Conservation (phyloP, 495 filamentous ascomycete genomes). For the Aspergillus egyptiacus region DNA sequence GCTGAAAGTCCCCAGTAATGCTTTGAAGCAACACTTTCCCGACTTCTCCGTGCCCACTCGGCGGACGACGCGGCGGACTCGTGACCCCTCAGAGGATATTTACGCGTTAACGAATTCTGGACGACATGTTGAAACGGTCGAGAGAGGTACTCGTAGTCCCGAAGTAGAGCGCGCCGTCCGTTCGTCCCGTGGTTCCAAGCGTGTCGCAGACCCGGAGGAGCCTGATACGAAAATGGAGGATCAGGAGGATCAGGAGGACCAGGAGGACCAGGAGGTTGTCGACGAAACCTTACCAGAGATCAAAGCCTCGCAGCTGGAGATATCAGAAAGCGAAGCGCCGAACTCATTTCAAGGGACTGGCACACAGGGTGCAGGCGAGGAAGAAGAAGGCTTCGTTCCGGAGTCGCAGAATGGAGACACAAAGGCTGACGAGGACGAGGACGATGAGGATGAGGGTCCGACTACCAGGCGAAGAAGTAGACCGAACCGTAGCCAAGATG, state of each 20-base stretch:
- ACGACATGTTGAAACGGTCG: conserved; percentile 56
- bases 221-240: conserved; percentile 35
- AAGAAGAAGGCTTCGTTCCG: conserved; percentile 44
- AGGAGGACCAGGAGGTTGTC: conserved; percentile 31
- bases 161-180: conserved; percentile 55
- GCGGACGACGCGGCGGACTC: conserved; percentile 54
- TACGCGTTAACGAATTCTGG: conserved; percentile 71
- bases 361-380: conserved; percentile 25
- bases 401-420: conserved; percentile 45
- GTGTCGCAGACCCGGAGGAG: conserved; percentile 52
- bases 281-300: conserved; percentile 29
- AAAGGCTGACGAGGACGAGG: conserved; percentile 46
- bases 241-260: too few species aligned
- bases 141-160: conserved; percentile 60
- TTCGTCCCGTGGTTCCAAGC: conserved; percentile 46
- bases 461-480: conserved; percentile 48
- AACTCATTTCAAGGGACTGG: conserved; percentile 32
- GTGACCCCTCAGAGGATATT: conserved; percentile 54
- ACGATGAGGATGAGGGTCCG: conserved; percentile 64
- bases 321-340: conserved; percentile 38
- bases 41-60: too few species aligned
- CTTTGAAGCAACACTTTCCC: conserved; percentile 19
- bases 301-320: conserved; percentile 36
- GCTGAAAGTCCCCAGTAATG: conserved; percentile 40
- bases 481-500: conserved; percentile 34